phyloP scores from a whole-genome alignment of 179 eudicot genomes.

The Actinidia chinensis region DNA sequence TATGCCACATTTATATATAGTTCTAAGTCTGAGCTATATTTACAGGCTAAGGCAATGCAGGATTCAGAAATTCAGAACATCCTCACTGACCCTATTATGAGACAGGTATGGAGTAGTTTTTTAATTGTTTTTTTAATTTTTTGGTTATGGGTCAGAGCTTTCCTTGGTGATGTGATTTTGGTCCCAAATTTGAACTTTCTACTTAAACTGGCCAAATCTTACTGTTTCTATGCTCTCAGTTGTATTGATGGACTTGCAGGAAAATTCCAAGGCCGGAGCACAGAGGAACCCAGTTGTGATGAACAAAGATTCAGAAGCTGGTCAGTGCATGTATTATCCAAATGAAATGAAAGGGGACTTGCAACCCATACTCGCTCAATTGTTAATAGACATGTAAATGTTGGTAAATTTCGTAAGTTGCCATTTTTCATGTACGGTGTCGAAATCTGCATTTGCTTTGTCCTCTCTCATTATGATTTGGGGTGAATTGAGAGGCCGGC shows the following conservation, averaged over 20 bases:
- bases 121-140: not conserved
- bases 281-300: slow-evolving; percentile 77
- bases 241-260: slow-evolving; percentile 78
- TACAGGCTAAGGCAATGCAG: slow-evolving; percentile 93
- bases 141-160: not conserved
- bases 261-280: slow-evolving; percentile 89
- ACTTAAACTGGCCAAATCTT: not conserved
- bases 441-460: no score
- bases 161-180: not conserved
- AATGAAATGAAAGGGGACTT: slow-evolving; percentile 33
- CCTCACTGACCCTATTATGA: slow-evolving; percentile 89
- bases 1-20: not conserved
- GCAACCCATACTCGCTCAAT: no score
- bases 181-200: not conserved
- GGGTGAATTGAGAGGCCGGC: no score
- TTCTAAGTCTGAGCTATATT: not conserved
- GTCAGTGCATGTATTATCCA: slow-evolving; percentile 88
- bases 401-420: no score
- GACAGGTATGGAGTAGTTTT: slow-evolving; percentile 51
- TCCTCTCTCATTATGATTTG: no score
- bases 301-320: slow-evolving; percentile 87
- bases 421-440: no score
- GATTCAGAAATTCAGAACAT: slow-evolving; percentile 96
- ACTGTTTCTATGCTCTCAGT: not conserved
- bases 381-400: no score